phyloP scores from a whole-genome alignment of 331 rosid species.

The Telfairia occidentalis region DNA sequence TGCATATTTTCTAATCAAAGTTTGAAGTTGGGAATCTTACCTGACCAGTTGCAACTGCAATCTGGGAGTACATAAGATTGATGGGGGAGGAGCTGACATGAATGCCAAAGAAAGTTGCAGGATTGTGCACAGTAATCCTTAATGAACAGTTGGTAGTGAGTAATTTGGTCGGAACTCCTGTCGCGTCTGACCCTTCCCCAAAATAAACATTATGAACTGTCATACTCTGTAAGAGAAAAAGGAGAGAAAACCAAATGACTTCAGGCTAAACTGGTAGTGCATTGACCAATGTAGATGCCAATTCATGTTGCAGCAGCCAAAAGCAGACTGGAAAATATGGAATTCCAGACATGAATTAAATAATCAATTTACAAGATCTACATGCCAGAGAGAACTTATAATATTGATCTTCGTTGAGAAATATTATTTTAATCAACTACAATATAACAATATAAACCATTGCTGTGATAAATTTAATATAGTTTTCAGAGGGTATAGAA shows the following conservation, averaged over 20 bases:
- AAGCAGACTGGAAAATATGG: not conserved
- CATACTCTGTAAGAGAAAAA: conserved; percentile 44
- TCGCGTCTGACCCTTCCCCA: conserved; percentile 70
- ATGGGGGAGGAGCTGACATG: conserved; percentile 49
- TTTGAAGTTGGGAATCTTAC: conserved; percentile 28
- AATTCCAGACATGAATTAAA: not conserved
- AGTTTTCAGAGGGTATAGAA: not conserved
- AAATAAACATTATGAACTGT: conserved; percentile 58
- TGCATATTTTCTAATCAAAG: not conserved
- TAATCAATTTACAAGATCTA: not conserved
- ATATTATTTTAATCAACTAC: not conserved
- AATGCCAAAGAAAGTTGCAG: conserved; percentile 75
- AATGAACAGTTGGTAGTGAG: conserved; percentile 62
- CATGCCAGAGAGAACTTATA: not conserved
- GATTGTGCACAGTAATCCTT: conserved; percentile 55
- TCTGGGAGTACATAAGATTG: conserved; percentile 67
- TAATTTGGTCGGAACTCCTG: conserved; percentile 84
- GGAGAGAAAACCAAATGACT: not conserved
- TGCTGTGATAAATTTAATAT: too few relatives aligned
- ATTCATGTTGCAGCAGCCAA: not conserved
- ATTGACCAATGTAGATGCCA: not conserved
- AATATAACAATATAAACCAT: not conserved
- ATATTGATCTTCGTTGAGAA: not conserved
- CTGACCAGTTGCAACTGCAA: conserved; percentile 71
- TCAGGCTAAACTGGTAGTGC: not conserved